Evolutionary conservation across 2,329 filamentous ascomycete genomes (phyloP), one percentile per base, ranked within the genome.

Genomic region (Fusarium udum): DNA sequence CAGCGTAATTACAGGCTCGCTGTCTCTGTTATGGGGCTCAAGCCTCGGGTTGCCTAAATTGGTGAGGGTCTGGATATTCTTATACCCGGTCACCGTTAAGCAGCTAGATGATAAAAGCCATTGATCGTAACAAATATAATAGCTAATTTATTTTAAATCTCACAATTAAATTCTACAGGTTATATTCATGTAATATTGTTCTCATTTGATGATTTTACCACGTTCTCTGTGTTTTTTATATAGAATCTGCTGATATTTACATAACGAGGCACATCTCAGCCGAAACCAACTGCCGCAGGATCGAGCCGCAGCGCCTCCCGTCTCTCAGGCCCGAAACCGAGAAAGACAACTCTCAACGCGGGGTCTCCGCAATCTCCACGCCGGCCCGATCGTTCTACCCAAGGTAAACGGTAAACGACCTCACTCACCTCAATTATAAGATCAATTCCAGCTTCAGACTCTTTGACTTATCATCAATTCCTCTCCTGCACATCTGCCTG

Each of bases 311-410:
- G 3, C 3, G 28, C 52, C 32, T 61, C 59, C 59, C 51, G 59
- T 26, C 42, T 42, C 26, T 37, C 24, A 67, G 58, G 43, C 39
- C 58, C 62, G 59, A 24, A 55, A 40, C 51, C 51, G 51, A 55
- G 15, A 55, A 48, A 26, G 56, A 59, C 56, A 51, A 18, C 15
- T 55, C 51, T 52, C 53, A 39, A 24, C 61, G 72, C 68, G 72
- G 72, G 72, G 72, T 74, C 72, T 74, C 72, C 72, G 72, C 72
- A 74, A 52, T 73, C 31, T 66, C 68, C 68, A 69, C 45, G 71
- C 46, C 70, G 64, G 65, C 36, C 55, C 71, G 67, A 64, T 65
- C 39, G 59, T 42, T 49, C 26, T 52, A 73, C 51, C 58, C 67
- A 65, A 69, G 67, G 65, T 65, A 48, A 26, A 45, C 49, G 26